Conservation (phyloP, 140 eudicot species). For the Stevia rebaudiana region DNA sequence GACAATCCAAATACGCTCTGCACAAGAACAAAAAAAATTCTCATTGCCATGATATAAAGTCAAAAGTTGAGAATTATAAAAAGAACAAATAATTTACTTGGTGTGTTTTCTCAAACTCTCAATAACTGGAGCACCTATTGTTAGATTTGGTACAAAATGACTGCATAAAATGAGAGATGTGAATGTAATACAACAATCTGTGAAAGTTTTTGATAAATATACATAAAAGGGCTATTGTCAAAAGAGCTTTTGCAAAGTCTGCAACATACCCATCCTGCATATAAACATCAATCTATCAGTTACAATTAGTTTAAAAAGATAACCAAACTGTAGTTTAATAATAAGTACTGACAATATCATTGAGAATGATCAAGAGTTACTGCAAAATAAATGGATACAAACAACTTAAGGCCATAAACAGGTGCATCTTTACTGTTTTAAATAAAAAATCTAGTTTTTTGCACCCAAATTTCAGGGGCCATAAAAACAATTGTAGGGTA, state of each 20-base stretch:
- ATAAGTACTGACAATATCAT: background rate
- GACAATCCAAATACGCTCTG: slow-evolving; percentile 98
- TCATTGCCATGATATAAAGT: background rate
- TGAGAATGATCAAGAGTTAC: background rate
- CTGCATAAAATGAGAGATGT: slow-evolving; percentile 39
- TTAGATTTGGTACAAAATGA: slow-evolving; percentile 95
- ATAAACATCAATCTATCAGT: slow-evolving; percentile 23
- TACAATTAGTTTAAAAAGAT: background rate
- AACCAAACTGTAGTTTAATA: background rate
- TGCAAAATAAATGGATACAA: background rate
- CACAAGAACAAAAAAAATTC: background rate
- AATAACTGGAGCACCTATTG: slow-evolving; percentile 96
- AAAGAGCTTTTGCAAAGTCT: slow-evolving; percentile 15
- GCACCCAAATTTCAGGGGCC: too few species aligned
- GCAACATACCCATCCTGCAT: slow-evolving; percentile 94
- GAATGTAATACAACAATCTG: background rate
- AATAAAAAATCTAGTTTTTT: too few species aligned
- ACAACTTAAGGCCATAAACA: background rate
- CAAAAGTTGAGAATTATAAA: background rate
- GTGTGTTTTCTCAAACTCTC: slow-evolving; percentile 93
- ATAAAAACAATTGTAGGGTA: too few species aligned
- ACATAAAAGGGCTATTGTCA: slow-evolving; percentile 2
- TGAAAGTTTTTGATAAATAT: slow-evolving; percentile 10
- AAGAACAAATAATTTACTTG: slow-evolving; percentile 32
- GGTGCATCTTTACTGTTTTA: too few species aligned